phyloP scores from a whole-genome alignment of 2,329 filamentous ascomycete species.

The Ceratocystis cubensis region DNA sequence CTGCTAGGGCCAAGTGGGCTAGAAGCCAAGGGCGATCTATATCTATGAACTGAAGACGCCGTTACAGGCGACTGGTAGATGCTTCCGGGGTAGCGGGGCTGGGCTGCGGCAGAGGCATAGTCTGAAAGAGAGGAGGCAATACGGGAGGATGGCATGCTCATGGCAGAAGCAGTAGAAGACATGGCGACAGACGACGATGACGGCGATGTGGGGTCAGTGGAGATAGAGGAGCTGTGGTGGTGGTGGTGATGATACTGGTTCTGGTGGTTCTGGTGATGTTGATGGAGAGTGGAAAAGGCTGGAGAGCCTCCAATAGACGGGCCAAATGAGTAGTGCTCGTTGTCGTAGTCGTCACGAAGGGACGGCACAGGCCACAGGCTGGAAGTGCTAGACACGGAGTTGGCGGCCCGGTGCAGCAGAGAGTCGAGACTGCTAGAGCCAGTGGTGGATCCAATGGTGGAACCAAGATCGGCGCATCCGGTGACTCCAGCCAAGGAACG shows the following conservation, averaged over 20 bases:
- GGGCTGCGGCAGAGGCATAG: slow-evolving; percentile 5
- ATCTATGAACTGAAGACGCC: not conserved
- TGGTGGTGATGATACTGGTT: not conserved
- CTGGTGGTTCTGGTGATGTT: not conserved
- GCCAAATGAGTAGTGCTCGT: slow-evolving; percentile 26
- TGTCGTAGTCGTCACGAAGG: slow-evolving; percentile 31
- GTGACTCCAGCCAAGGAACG: not conserved
- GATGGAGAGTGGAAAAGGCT: not conserved
- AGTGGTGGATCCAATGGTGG: slow-evolving; percentile 10
- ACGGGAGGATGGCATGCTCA: not conserved
- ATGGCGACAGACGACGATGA: not conserved
- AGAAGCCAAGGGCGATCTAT: slow-evolving; percentile 13
- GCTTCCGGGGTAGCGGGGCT: slow-evolving; percentile 13
- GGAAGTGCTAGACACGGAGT: slow-evolving; percentile 23
- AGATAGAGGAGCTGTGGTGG: not conserved
- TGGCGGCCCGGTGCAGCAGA: slow-evolving; percentile 23
- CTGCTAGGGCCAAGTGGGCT: slow-evolving; percentile 5
- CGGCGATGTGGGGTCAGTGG: not conserved
- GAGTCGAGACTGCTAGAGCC: slow-evolving; percentile 6
- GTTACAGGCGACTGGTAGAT: slow-evolving; percentile 1
- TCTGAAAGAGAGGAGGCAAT: slow-evolving; percentile 7
- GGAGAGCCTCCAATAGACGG: slow-evolving; percentile 10
- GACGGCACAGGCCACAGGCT: slow-evolving; percentile 29
- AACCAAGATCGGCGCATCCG: slow-evolving; percentile 1
- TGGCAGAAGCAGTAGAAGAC: not conserved